Percentiles rank a stretch among this genome's conserved stretches.
phyloP scores from a whole-genome alignment of 1,139 yeast genomes.

The Lodderomyces oxycetoniae region DNA sequence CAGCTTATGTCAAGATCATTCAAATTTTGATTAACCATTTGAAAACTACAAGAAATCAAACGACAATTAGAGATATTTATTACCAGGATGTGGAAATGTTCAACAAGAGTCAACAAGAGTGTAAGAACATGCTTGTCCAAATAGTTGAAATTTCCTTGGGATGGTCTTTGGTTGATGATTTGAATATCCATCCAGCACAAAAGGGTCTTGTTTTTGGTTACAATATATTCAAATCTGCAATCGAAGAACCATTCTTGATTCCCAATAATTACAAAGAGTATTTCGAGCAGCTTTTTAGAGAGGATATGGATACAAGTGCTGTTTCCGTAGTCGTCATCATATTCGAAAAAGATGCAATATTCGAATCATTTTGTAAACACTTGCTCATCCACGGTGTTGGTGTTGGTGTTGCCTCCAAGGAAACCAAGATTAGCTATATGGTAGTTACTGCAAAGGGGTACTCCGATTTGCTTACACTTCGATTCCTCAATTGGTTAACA shows the following conservation, averaged over 20 bases:
- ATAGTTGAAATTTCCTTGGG: conserved; percentile 26
- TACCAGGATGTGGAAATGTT: conserved; percentile 61
- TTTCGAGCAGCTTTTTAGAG: neutral
- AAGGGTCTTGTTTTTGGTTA: conserved; percentile 55
- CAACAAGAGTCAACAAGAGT: conserved; percentile 36
- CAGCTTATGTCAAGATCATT: conserved; percentile 18
- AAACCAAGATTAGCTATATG: conserved; percentile 14
- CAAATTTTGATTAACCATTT: conserved; percentile 20
- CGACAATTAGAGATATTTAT: conserved; percentile 61
- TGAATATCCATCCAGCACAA: conserved; percentile 55
- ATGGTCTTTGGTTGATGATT: conserved; percentile 20
- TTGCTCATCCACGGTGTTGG: conserved; percentile 10
- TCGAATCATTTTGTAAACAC: conserved; percentile 27
- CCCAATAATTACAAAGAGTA: conserved; percentile 16
- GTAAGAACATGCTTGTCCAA: conserved; percentile 37
- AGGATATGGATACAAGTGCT: neutral
- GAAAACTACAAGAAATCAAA: conserved; percentile 14
- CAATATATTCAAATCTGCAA: conserved; percentile 12
- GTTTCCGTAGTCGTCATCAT: conserved; percentile 33
- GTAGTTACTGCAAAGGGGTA: conserved; percentile 65
- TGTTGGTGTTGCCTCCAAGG: conserved; percentile 4
- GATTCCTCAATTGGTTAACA: conserved; percentile 16
- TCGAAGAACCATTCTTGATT: conserved; percentile 23
- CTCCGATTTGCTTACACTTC: conserved; percentile 41
- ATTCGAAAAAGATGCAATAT: conserved; percentile 63